Percentiles rank a stretch among this genome's conserved stretches.
Evolutionary conservation across 768 basidiomycete genomes (phyloP).

Genomic region (Lactarius evosmus): DNA sequence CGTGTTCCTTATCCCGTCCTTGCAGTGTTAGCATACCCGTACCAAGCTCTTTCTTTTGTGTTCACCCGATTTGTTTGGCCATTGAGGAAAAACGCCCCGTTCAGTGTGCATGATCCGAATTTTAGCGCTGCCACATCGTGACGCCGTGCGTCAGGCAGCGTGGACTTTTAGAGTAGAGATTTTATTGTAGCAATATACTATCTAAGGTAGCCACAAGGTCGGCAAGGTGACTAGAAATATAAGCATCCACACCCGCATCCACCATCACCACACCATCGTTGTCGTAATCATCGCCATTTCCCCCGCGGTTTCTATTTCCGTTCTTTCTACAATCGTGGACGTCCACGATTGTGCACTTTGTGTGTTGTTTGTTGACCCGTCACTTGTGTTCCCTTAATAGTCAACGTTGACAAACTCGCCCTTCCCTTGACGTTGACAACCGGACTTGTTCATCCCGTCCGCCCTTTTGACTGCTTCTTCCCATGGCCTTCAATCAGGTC

Average conservation of each 20-base stretch:
- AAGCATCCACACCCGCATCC: background rate
- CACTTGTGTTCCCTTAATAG: background rate
- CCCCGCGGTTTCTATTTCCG: background rate
- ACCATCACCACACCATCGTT: background rate
- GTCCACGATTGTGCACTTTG: background rate
- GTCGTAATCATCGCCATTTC: background rate
- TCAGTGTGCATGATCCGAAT: too few relatives aligned
- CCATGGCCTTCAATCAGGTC: constrained; percentile 50
- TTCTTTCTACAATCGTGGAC: background rate
- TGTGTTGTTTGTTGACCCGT: background rate
- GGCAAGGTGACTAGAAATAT: too few relatives aligned
- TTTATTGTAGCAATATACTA: too few relatives aligned
- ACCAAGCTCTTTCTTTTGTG: background rate
- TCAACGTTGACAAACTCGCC: background rate
- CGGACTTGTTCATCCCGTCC: background rate
- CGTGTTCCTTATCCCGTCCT: background rate
- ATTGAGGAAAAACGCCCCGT: too few relatives aligned
- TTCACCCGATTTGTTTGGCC: too few relatives aligned
- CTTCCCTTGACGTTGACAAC: background rate
- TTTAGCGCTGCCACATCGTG: too few relatives aligned
- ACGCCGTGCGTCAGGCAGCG: too few relatives aligned
- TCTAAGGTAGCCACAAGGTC: too few relatives aligned
- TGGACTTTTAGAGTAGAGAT: too few relatives aligned
- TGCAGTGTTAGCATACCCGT: background rate
- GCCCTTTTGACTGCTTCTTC: constrained; percentile 6